Conservation (phyloP, 2,329 filamentous ascomycete species). For the Nothophoma quercina region DNA sequence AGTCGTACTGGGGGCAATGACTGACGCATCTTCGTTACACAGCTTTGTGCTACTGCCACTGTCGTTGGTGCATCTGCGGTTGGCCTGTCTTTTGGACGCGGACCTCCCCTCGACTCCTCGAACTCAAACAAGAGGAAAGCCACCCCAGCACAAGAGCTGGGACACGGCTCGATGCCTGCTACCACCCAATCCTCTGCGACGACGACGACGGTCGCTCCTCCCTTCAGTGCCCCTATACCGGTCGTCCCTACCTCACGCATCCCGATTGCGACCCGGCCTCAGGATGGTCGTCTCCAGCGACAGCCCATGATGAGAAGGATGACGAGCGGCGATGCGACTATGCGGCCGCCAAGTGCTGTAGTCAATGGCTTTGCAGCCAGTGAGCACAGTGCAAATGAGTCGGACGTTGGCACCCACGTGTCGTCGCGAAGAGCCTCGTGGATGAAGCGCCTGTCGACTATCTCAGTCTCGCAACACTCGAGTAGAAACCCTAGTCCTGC, state of each 20-base stretch:
- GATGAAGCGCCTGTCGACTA: constrained; percentile 74
- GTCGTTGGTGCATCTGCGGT: constrained; percentile 66
- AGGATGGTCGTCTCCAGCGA: constrained; percentile 41
- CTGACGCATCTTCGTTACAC: constrained; percentile 48
- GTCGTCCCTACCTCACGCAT: constrained; percentile 35
- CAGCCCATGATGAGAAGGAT: constrained; percentile 43
- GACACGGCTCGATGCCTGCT: constrained; percentile 37
- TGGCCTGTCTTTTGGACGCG: constrained; percentile 65
- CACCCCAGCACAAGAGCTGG: constrained; percentile 43
- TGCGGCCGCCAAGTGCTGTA: constrained; percentile 27
- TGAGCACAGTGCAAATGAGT: constrained; percentile 33
- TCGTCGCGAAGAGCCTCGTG: constrained; percentile 64
- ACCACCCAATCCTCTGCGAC: constrained; percentile 36
- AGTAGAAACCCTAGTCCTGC: constrained; percentile 70
- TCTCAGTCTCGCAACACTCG: constrained; percentile 70
- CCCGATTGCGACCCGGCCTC: constrained; percentile 33
- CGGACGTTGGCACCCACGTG: constrained; percentile 30
- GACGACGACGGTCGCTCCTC: constrained; percentile 30
- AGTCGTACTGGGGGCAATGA: constrained; percentile 41
- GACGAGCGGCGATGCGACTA: constrained; percentile 38
- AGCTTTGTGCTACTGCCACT: constrained; percentile 71
- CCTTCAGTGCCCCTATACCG: constrained; percentile 35
- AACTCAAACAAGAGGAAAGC: constrained; percentile 49
- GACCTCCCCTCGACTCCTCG: constrained; percentile 49
- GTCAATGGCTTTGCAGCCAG: constrained; percentile 30